Base-by-base conservation (phyloP, 2,329 filamentous ascomycete genomes). In the Fusarium pseudograminearum region DNA sequence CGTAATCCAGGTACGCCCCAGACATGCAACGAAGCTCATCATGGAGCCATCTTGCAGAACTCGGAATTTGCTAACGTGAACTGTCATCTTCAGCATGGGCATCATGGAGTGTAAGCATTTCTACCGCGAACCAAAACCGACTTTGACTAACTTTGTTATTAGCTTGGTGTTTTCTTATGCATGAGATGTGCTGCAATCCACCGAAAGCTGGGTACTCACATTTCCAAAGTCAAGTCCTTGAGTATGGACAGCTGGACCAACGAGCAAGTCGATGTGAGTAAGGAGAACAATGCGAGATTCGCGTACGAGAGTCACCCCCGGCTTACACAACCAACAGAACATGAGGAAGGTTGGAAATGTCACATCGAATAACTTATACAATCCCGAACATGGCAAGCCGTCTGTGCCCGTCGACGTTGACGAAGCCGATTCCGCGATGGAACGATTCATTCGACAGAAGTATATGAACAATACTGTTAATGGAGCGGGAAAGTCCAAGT, bases 171-270 rank as follows among this genome's bases (percentile, higher is more conserved):
- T 70, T 99, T 99, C 79, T 85, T 99, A 52, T 99, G 96, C 83
- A 97, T 99, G 92, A 93, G 96, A 78, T 99, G 96, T 85, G 96
- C 94, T 56, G 89, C 94, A 57, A 88, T 98, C 76, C 96, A 99
- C 83, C 93, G 96, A 77, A 98, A 98, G 82, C 85, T 99, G 76
- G 96, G 96, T 66, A 98, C 96, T 41, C 96, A 99, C 80, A 93
- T 99, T 69, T 98, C 94, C 72, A 99, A 99, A 80, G 94, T 99
- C 84, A 99, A 99, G 82, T 98, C 94, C 38, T 82, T 99, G 82
- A 98, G 92, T 80, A 98, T 99, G 94, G 96, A 99, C 81, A 96
- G 91, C 73, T 99, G 96, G 96, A 90, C 92, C 50, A 91, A 91
- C 76, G 96, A 98, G 65, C 96, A 99, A 82, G 94, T 99, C 69